A percentile compares a stretch with the other conserved stretches of the same genome.
These are phyloP conservation scores for Gracilaria vermiculophylla DNA, from an alignment of 23 red algal genomes.

Conservation along the genomic window DNA sequence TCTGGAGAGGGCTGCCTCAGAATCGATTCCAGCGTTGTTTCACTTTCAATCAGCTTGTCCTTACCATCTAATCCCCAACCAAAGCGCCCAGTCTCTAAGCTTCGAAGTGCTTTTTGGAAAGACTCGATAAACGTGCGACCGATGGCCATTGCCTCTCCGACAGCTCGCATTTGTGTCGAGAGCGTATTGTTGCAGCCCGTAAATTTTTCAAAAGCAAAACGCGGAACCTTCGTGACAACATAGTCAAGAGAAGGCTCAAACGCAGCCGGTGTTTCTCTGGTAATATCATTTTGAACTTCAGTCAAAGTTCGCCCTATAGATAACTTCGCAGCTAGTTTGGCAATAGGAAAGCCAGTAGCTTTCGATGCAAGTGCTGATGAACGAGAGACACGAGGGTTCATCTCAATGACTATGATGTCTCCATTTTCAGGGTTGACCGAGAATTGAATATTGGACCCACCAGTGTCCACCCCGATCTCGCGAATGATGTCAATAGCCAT, in stretches of 20 bases:
- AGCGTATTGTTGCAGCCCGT: slow-evolving; percentile 73
- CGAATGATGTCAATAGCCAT: slow-evolving; percentile 96
- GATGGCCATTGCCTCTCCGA: slow-evolving; percentile 98
- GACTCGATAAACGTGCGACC: slow-evolving; percentile 93
- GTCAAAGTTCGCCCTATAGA: slow-evolving; percentile 72
- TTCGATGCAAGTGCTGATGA: slow-evolving; percentile 97
- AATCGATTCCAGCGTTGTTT: slow-evolving; percentile 73
- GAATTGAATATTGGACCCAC: slow-evolving; percentile 98
- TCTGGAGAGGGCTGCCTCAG: slow-evolving; percentile 89
- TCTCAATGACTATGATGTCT: slow-evolving; percentile 97
- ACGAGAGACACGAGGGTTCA: slow-evolving; percentile 99
- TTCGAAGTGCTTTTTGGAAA: slow-evolving; percentile 94
- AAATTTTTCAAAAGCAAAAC: slow-evolving; percentile 99
- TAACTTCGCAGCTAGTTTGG: slow-evolving; percentile 97
- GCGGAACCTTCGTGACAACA: slow-evolving; percentile 98
- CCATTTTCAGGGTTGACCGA: slow-evolving; percentile 87
- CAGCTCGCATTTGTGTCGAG: slow-evolving; percentile 94
- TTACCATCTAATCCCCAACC: slow-evolving; percentile 97
- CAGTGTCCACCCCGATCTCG: slow-evolving; percentile 98
- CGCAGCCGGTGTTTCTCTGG: slow-evolving; percentile 83
- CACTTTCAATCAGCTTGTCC: slow-evolving; percentile 59
- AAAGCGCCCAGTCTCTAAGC: slow-evolving; percentile 91
- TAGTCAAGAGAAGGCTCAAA: slow-evolving; percentile 99
- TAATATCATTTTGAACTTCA: slow-evolving; percentile 94
- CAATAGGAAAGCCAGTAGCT: slow-evolving; percentile 98